phyloP scores from a whole-genome alignment of 208 protist species.

The Histomonas meleagridis region DNA sequence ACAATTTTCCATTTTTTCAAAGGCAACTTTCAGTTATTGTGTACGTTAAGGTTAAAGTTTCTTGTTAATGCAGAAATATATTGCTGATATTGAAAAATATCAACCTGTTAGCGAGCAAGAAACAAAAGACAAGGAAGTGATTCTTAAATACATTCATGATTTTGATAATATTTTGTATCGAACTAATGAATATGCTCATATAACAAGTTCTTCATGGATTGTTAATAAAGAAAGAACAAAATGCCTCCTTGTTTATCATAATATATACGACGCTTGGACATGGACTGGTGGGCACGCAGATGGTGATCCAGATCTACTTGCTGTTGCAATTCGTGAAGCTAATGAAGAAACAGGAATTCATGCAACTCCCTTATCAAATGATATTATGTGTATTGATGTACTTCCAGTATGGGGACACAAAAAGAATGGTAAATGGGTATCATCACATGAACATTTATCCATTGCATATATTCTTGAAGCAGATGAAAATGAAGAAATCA shows the following conservation, averaged over 20 bases:
- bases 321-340: background rate
- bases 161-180: background rate
- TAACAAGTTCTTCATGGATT: background rate
- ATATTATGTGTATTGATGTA: background rate
- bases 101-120: background rate
- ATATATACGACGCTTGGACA: conserved; percentile 14
- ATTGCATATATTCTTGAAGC: background rate
- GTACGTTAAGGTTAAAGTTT: no score
- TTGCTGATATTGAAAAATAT: background rate
- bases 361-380: background rate
- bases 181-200: background rate
- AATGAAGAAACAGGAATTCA: conserved; percentile 6
- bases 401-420: conserved; percentile 17
- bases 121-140: background rate
- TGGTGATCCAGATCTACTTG: conserved; percentile 14
- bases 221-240: background rate
- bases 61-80: background rate
- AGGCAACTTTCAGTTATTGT: no score
- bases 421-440: conserved; percentile 14
- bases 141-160: background rate
- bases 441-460: background rate
- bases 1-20: no score
- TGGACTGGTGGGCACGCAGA: conserved; percentile 21
- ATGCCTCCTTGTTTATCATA: background rate
- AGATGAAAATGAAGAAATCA: background rate